These are phyloP conservation scores for Paulownia fortunei DNA, from an alignment of 257 asterid species.

Conservation along the genomic window DNA sequence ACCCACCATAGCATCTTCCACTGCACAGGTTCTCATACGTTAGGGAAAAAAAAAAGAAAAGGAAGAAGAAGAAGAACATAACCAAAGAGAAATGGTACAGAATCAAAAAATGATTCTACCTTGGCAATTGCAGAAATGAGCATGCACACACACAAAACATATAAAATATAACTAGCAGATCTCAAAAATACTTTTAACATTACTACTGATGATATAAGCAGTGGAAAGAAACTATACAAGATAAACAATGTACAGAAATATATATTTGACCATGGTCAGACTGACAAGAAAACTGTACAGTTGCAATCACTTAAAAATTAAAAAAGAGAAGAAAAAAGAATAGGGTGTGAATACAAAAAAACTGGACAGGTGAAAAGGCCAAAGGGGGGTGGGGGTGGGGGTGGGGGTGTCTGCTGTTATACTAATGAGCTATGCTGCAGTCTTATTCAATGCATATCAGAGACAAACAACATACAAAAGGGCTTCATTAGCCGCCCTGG, in stretches of 20 bases:
- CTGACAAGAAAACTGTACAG: slow-evolving; percentile 13
- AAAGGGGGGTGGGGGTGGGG: too few species aligned
- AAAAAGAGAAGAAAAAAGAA: slow-evolving; percentile 6
- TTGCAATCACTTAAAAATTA: slow-evolving; percentile 10
- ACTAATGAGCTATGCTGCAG: slow-evolving; percentile 4
- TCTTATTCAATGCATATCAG: slow-evolving; percentile 6
- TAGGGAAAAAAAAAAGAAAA: too few species aligned
- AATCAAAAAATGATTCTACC: not conserved
- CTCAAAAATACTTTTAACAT: not conserved
- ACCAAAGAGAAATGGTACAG: not conserved
- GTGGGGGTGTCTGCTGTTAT: not conserved
- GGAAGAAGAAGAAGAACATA: not conserved
- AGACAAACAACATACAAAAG: slow-evolving; percentile 10
- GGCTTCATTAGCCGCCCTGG: slow-evolving; percentile 11
- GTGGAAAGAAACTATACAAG: slow-evolving; percentile 7
- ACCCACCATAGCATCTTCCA: slow-evolving; percentile 37
- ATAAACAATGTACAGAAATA: not conserved
- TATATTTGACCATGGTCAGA: not conserved
- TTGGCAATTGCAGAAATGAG: not conserved
- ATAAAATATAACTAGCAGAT: not conserved
- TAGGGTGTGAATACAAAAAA: not conserved
- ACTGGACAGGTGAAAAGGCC: slow-evolving; percentile 10
- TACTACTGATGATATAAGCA: not conserved
- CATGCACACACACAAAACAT: not conserved
- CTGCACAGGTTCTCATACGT: slow-evolving; percentile 46